Percentiles rank a stretch among this genome's conserved stretches.
Evolutionary conservation across 305 asterid genomes (phyloP).

Genomic region (Euphrasia arctica): DNA sequence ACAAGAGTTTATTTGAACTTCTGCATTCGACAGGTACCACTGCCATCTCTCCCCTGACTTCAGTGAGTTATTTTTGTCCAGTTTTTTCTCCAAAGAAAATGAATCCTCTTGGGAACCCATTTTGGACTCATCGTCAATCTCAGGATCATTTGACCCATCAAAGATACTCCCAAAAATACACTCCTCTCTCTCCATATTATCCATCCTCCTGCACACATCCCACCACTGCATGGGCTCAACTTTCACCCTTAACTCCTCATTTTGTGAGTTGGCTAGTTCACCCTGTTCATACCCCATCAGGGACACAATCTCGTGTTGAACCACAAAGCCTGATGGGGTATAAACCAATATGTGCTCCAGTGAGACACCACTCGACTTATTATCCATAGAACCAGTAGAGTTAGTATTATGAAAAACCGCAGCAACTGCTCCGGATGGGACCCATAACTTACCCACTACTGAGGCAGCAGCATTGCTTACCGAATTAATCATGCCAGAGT

Average conservation of each 20-base stretch:
- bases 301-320: slow-evolving; percentile 77
- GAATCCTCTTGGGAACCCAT: slow-evolving; percentile 38
- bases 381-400: slow-evolving; percentile 40
- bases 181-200: slow-evolving; percentile 93
- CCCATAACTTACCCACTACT: slow-evolving; percentile 70
- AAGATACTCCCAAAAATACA: slow-evolving; percentile 48
- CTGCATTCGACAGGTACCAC: slow-evolving; percentile 87
- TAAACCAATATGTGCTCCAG: slow-evolving; percentile 85
- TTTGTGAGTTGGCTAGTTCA: slow-evolving; percentile 56
- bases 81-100: slow-evolving; percentile 41
- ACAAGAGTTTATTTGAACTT: slow-evolving; percentile 85
- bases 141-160: slow-evolving; percentile 46
- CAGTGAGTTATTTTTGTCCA: slow-evolving; percentile 37
- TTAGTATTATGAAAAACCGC: slow-evolving; percentile 77
- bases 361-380: slow-evolving; percentile 37
- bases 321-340: slow-evolving; percentile 87
- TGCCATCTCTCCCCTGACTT: slow-evolving; percentile 62
- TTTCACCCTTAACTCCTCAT: slow-evolving; percentile 77
- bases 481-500: slow-evolving; percentile 73
- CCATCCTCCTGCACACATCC: slow-evolving; percentile 97
- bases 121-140: slow-evolving; percentile 43
- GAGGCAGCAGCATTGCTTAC: slow-evolving; percentile 95
- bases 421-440: slow-evolving; percentile 87
- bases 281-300: slow-evolving; percentile 47
- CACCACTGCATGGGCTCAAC: slow-evolving; percentile 92